Base-by-base conservation (phyloP, 169 alveolate genomes). In the Plasmodium coatneyi region DNA sequence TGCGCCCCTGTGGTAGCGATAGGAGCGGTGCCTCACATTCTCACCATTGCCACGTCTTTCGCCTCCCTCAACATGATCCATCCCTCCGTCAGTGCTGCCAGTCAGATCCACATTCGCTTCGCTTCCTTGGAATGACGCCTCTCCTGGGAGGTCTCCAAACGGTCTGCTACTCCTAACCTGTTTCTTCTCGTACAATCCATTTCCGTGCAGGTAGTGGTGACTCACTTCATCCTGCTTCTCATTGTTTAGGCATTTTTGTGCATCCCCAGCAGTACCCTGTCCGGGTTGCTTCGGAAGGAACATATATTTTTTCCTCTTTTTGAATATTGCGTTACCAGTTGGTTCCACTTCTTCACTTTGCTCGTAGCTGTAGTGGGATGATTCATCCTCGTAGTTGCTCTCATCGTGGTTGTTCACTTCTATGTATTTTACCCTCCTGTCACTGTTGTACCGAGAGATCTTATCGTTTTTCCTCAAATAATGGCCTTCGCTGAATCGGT, bases 401-500 rank as follows among this genome's bases (percentile, higher is more conserved):
- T 9, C 74, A 4, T 10, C 14, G 34, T 60, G n/a, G 39, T 25
- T 66, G 6, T 76, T 56, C 43, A 22, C 56, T 22, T 86, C 71
- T 30, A 52, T 43, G 49, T 86, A 86, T 52, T 41, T 56, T 22
- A 66, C 79, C 16, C 46, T 32, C 30, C 80, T 86, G 30, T 86
- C 93, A 12, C 93, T 86, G 34, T 86, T 86, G 28, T 74, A 86
- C 30, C 93, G 54, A 32, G 83, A n/a, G 16, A 66, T 0, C 10
- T 76, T 52, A 14, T 76, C 66, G 5, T 86, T 19, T 28, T 56
- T 52, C 32, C 80, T 86, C 43, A 86, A 78, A 70, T 16, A 32
- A 32, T 36, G 5, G 5, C 93, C 93, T 76, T 86, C 93, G 80
- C 93, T 86, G 54, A 86, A 66, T 86, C 93, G 34, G 49, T 34